These are phyloP conservation scores for Fusarium redolens DNA, from an alignment of 2,329 filamentous ascomycete species.

Conservation along the genomic window DNA sequence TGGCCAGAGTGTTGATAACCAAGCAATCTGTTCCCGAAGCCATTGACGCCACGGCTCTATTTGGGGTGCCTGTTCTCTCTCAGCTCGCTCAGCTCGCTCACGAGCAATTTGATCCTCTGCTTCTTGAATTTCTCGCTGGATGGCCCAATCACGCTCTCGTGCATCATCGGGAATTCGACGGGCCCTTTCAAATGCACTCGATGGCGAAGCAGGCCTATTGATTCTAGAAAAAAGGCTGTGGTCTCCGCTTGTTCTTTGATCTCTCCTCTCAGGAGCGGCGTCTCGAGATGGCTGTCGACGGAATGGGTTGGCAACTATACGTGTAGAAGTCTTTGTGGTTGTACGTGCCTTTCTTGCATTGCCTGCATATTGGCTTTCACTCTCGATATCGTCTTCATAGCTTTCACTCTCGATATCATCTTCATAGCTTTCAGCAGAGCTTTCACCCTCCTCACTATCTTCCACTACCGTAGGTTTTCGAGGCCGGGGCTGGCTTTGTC, in stretches of 20 bases:
- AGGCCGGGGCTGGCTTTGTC: not conserved
- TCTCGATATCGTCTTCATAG: not conserved
- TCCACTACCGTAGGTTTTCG: not conserved
- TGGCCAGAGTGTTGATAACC: slow-evolving; percentile 40
- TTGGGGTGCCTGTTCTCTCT: slow-evolving; percentile 5
- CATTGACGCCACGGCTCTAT: slow-evolving; percentile 29
- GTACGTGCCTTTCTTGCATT: not conserved
- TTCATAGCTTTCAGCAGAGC: not conserved
- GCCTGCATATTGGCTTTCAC: not conserved
- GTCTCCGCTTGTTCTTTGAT: not conserved
- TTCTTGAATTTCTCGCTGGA: slow-evolving; percentile 37
- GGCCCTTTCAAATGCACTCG: slow-evolving; percentile 9
- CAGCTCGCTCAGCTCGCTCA: slow-evolving; percentile 21
- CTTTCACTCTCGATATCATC: not conserved
- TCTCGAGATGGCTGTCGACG: not conserved
- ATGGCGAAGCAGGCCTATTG: not conserved
- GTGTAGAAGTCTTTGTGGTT: not conserved
- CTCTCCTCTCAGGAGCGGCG: not conserved
- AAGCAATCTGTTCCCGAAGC: slow-evolving; percentile 37
- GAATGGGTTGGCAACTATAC: not conserved
- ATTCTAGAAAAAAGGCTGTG: slow-evolving; percentile 21
- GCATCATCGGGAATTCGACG: slow-evolving; percentile 13
- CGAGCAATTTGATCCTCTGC: slow-evolving; percentile 31
- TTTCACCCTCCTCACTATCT: slow-evolving; percentile 1
- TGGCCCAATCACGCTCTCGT: slow-evolving; percentile 26